These are phyloP conservation scores for Panicum miliaceum DNA, from an alignment of 176 grass and related monocot genomes.

Conservation along the genomic window DNA sequence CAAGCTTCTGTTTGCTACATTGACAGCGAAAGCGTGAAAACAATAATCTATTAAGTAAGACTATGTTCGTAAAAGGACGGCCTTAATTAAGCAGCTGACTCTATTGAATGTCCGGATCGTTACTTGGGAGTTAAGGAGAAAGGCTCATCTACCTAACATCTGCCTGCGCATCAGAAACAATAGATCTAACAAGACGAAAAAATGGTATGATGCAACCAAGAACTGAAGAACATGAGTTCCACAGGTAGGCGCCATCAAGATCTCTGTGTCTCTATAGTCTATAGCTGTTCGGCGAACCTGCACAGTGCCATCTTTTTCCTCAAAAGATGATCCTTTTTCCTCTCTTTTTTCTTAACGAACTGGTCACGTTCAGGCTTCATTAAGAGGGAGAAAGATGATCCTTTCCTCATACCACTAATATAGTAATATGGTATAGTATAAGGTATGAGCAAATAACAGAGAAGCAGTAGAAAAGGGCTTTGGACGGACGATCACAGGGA, in stretches of 20 bases:
- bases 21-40: neutral
- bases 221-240: neutral
- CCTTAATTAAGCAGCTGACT: neutral
- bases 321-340: neutral
- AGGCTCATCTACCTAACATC: neutral
- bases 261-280: neutral
- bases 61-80: neutral
- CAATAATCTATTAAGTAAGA: too few relatives aligned
- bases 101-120: neutral
- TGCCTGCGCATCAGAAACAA: neutral
- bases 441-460: neutral
- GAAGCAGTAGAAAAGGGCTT: neutral
- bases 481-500: neutral
- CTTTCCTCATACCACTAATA: too few relatives aligned
- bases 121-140: neutral
- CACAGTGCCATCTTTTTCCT: neutral
- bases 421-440: too few relatives aligned
- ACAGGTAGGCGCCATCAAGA: neutral
- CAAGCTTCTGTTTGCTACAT: conserved; percentile 2
- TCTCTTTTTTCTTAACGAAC: neutral
- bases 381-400: too few relatives aligned
- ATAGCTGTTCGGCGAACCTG: neutral
- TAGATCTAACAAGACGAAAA: neutral
- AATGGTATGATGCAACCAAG: neutral
- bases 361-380: too few relatives aligned